A percentile compares a stretch with the other conserved stretches of the same genome.
phyloP scores from a whole-genome alignment of 2,329 filamentous ascomycete genomes.

The Fusarium secorum region DNA sequence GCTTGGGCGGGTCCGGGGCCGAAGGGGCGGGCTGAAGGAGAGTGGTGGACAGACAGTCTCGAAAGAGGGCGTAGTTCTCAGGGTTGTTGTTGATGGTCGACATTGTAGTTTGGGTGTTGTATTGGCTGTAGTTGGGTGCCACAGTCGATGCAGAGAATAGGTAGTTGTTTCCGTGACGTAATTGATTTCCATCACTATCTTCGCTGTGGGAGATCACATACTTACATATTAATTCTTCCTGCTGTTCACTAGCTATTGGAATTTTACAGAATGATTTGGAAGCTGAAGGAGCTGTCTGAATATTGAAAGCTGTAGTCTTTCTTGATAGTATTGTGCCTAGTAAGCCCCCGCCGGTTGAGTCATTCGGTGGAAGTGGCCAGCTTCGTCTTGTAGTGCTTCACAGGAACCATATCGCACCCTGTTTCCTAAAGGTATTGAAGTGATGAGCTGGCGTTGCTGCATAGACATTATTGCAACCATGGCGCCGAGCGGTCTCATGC shows the following conservation, averaged over 20 bases:
- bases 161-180: conserved; percentile 26
- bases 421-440: not conserved
- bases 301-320: conserved; percentile 1
- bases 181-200: conserved; percentile 16
- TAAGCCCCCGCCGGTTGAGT: conserved; percentile 23
- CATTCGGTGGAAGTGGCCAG: conserved; percentile 29
- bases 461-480: not conserved
- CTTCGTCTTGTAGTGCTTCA: not conserved
- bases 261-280: conserved; percentile 19
- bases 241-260: not conserved
- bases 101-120: conserved; percentile 20
- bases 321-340: not conserved
- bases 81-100: conserved; percentile 31
- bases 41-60: conserved; percentile 75
- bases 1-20: conserved; percentile 53
- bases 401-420: not conserved
- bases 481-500: not conserved
- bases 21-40: conserved; percentile 68
- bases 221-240: not conserved
- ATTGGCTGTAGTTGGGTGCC: not conserved
- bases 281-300: conserved; percentile 6
- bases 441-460: not conserved
- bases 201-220: not conserved
- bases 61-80: conserved; percentile 65
- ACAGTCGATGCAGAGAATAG: not conserved